A percentile compares a stretch with the other conserved stretches of the same genome.
Conservation (phyloP, 2,329 filamentous ascomycete genomes). For the Didymella keratinophila region DNA sequence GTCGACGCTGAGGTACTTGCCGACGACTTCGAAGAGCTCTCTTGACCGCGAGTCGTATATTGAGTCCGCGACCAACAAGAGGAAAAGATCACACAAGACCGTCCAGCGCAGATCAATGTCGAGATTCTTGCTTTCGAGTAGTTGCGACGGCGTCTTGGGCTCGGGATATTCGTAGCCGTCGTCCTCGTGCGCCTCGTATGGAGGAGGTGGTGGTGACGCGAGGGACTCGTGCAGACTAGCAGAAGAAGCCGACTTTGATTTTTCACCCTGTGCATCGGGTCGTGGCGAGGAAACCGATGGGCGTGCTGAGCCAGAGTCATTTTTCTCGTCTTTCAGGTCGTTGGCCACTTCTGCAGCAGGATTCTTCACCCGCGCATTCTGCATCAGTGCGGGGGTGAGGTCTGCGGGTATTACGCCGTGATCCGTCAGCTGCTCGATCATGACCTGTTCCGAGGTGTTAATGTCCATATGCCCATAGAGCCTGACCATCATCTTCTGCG, state of each 20-base stretch:
- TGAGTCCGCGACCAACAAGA: constrained; percentile 95
- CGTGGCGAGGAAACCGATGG: constrained; percentile 46
- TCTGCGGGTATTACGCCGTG: constrained; percentile 89
- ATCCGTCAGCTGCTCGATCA: constrained; percentile 96
- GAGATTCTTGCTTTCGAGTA: constrained; percentile 82
- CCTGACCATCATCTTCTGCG: constrained; percentile 96
- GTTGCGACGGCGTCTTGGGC: constrained; percentile 81
- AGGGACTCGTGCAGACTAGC: constrained; percentile 41
- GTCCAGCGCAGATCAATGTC: constrained; percentile 98
- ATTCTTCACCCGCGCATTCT: constrained; percentile 91
- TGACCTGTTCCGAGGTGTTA: constrained; percentile 86
- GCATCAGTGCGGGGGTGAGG: constrained; percentile 84
- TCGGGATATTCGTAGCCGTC: constrained; percentile 75
- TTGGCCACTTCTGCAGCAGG: constrained; percentile 71
- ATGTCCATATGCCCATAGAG: constrained; percentile 98
- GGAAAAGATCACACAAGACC: constrained; percentile 91
- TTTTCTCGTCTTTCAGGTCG: constrained; percentile 10
- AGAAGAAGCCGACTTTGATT: constrained; percentile 45
- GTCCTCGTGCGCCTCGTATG: constrained; percentile 69
- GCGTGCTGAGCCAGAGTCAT: constrained; percentile 40
- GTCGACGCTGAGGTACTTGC: constrained; percentile 77
- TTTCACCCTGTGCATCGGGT: constrained; percentile 29
- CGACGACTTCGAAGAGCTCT: constrained; percentile 82
- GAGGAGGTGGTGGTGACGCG: constrained; percentile 61
- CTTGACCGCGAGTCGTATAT: constrained; percentile 90